Evolutionary conservation across 1,284 basidiomycete species (phyloP).

Genomic region (Irpex sp.): DNA sequence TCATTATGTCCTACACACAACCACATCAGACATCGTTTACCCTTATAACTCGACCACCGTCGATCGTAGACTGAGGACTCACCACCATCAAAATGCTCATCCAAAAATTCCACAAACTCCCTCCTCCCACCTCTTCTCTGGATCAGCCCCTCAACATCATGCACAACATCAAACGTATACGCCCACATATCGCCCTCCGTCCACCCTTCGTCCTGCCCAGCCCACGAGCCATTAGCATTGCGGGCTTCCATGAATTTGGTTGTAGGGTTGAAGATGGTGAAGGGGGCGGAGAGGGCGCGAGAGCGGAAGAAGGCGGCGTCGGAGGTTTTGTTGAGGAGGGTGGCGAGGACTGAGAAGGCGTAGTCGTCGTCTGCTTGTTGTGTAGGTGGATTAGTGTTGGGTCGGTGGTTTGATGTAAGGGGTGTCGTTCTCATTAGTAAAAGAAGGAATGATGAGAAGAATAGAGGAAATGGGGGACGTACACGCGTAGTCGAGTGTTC

Average conservation of each 20-base stretch:
- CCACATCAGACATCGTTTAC: neutral
- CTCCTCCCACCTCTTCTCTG: conserved; percentile 58
- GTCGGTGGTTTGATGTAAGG: no score
- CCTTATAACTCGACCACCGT: no score
- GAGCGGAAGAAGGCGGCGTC: conserved; percentile 48
- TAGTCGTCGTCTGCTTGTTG: conserved; percentile 86
- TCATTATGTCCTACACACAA: conserved; percentile 61
- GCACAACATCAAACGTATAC: conserved; percentile 74
- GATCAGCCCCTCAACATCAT: conserved; percentile 63
- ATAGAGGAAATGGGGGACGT: conserved; percentile 16
- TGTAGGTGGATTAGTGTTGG: neutral
- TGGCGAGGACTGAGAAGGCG: conserved; percentile 61
- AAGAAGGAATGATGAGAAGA: no score
- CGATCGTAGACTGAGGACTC: conserved; percentile 9
- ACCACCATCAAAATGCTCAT: conserved; percentile 72
- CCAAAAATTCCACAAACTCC: conserved; percentile 62
- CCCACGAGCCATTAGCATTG: conserved; percentile 65
- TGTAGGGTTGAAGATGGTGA: conserved; percentile 63
- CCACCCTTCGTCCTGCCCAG: conserved; percentile 67
- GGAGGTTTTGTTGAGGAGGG: conserved; percentile 40
- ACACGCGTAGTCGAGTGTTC: conserved; percentile 80
- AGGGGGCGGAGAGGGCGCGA: conserved; percentile 52
- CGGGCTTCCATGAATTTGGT: conserved; percentile 82
- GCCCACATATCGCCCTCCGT: conserved; percentile 85
- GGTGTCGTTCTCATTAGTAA: no score